Base-by-base conservation (phyloP, 345 rosid genomes). In the Citrus maxima region DNA sequence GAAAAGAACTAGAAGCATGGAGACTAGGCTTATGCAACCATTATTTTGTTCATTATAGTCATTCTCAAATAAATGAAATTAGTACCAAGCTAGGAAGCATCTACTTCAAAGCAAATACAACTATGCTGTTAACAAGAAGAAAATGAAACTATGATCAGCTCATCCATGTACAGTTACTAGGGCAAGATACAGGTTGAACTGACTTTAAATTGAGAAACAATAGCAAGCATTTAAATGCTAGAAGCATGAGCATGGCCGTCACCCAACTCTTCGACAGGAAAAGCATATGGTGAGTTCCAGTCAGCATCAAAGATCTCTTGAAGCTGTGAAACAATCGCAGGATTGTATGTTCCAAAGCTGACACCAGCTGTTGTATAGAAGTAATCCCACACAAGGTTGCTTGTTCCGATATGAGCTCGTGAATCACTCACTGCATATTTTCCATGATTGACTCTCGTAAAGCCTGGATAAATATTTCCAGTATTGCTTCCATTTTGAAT, bases 351-450 rank as follows among this genome's bases (percentile, higher is more conserved):
- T 65, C 98, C 97, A 32, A 93, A 93, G 81, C 98, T 84, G 34
- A 95, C 88, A 78, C 97, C 95, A 2, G 97, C 92, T 2, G 98
- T 95, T 0, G 93, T 78, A 61, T 86, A 95, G 85, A 95, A 93
- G 80, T 95, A 95, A 73, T 95, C 98, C 97, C 97, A 92, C 2
- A 93, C 82, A 4, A 93, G 93, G 81, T 95, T 93, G 67, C 93
- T 93, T 2, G 98, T 92, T 49, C 98, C 89, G n/a, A 93, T 82
- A 67, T 95, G 98, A 42, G 94, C 97, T 79, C 93, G 84, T 4
- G 83, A 80, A 37, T 92, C 86, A 16, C 92, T 92, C 1, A 90
- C 97, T 3, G 90, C 97, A 30, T 93, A 91, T 74, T 93, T 93
- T 63, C 97, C 93, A 35, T 95, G 98, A 74, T 93, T 93, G 46